These are phyloP conservation scores for Diaporthe humulicola DNA, from an alignment of 2,329 filamentous ascomycete species.

Conservation along the genomic window DNA sequence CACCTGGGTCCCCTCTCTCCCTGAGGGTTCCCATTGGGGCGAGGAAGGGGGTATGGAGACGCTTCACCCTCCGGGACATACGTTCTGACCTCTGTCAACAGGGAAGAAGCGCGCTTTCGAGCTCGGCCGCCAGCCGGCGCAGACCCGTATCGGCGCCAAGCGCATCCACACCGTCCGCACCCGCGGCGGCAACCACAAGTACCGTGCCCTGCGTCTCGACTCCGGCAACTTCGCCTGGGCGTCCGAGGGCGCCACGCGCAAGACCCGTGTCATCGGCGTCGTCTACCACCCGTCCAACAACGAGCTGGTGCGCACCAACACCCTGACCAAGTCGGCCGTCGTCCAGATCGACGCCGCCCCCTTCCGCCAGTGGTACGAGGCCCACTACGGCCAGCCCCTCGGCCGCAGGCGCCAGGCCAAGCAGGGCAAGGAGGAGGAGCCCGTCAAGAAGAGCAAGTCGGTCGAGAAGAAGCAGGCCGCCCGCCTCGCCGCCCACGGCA, in stretches of 20 bases:
- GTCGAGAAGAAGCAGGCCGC: constrained; percentile 97
- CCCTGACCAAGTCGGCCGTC: constrained; percentile 98
- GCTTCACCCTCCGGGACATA: constrained; percentile 59
- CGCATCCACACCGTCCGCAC: constrained; percentile 57
- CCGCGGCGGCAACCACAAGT: constrained; percentile 94
- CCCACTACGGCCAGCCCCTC: constrained; percentile 94
- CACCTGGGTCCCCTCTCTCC: not conserved
- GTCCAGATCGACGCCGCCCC: constrained; percentile 99
- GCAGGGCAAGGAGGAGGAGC: constrained; percentile 73
- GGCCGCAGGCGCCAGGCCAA: constrained; percentile 94
- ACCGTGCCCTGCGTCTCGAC: constrained; percentile 98
- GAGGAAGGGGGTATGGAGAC: not conserved
- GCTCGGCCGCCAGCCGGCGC: constrained; percentile 98
- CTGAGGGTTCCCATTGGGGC: too few species aligned
- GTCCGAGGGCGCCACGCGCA: constrained; percentile 97
- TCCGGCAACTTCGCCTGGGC: constrained; percentile 99
- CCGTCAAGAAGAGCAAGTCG: constrained; percentile 92
- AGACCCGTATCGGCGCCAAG: constrained; percentile 93
- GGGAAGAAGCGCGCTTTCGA: constrained; percentile 99
- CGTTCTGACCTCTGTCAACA: constrained; percentile 82
- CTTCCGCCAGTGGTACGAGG: constrained; percentile 99
- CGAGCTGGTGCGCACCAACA: constrained; percentile 99
- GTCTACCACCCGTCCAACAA: constrained; percentile 99
- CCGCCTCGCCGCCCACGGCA: constrained; percentile 85
- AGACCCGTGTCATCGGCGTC: constrained; percentile 98